A percentile compares a stretch with the other conserved stretches of the same genome.
Evolutionary conservation across 2,329 filamentous ascomycete genomes (phyloP).

Genomic region (Macrophomina phaseolina): DNA sequence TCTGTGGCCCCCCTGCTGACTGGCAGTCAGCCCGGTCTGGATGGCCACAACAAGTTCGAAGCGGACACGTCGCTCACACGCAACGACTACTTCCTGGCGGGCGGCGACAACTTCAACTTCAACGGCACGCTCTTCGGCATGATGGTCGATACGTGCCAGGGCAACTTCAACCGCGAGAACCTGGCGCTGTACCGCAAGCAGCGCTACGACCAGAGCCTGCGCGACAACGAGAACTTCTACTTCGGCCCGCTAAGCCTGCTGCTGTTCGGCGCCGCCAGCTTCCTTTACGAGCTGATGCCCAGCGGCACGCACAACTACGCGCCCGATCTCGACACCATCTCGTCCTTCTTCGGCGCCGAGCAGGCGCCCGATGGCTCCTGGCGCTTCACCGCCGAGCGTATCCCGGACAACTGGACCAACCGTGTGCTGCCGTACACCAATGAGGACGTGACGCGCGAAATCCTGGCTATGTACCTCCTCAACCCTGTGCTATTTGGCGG

Average conservation of each 20-base stretch:
- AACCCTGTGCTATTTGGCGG: constrained; percentile 54
- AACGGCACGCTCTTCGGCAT: constrained; percentile 49
- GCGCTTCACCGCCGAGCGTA: constrained; percentile 44
- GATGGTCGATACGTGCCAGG: constrained; percentile 44
- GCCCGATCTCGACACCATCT: constrained; percentile 44
- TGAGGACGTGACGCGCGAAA: constrained; percentile 38
- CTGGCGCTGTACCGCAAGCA: constrained; percentile 47
- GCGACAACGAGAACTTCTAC: constrained; percentile 50
- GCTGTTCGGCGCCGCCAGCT: constrained; percentile 50
- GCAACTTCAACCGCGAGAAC: constrained; percentile 46
- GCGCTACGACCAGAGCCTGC: constrained; percentile 47
- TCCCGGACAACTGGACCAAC: constrained; percentile 51
- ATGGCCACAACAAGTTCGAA: constrained; percentile 54
- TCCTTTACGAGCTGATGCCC: constrained; percentile 53
- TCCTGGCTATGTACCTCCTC: constrained; percentile 48
- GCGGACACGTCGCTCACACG: constrained; percentile 49
- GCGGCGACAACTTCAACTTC: constrained; percentile 47
- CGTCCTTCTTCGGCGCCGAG: constrained; percentile 50
- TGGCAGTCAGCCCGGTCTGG: constrained; percentile 49
- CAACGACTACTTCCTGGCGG: constrained; percentile 47
- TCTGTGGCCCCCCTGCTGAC: constrained; percentile 41
- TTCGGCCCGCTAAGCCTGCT: constrained; percentile 50
- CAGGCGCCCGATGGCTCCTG: constrained; percentile 47
- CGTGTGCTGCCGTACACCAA: constrained; percentile 39
- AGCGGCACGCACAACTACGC: constrained; percentile 37